Conservation (phyloP, 805 yeast species). For the Yamadazyma olivae region DNA sequence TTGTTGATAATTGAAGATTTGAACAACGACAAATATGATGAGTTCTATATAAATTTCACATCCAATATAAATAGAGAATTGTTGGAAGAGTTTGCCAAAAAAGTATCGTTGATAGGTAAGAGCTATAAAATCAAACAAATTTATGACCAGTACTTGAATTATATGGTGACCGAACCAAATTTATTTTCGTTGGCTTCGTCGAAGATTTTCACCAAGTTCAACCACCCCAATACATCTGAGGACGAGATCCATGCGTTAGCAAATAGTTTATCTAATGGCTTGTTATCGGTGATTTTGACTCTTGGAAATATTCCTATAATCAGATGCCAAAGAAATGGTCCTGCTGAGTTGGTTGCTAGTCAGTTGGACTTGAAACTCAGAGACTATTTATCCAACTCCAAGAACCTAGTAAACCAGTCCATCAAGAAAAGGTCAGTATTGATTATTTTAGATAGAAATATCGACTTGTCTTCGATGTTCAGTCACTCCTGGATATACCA, state of each 20-base stretch:
- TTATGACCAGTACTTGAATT: conserved; percentile 90
- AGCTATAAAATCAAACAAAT: conserved; percentile 78
- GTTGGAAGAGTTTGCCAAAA: conserved; percentile 84
- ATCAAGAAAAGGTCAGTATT: conserved; percentile 65
- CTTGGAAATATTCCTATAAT: conserved; percentile 82
- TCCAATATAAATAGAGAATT: conserved; percentile 73
- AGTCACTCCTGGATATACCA: conserved; percentile 98
- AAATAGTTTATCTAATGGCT: conserved; percentile 70
- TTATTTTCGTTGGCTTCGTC: conserved; percentile 75
- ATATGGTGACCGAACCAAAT: conserved; percentile 89
- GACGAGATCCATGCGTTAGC: conserved; percentile 67
- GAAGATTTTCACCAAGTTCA: conserved; percentile 63
- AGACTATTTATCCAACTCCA: conserved; percentile 78
- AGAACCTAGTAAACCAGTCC: conserved; percentile 9
- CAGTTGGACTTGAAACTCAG: conserved; percentile 80
- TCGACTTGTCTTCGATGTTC: conserved; percentile 91
- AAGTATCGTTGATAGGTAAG: conserved; percentile 70
- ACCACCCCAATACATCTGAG: conserved; percentile 71
- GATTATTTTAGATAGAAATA: conserved; percentile 79
- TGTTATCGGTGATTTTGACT: conserved; percentile 72
- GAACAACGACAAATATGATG: conserved; percentile 69
- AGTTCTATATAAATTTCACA: conserved; percentile 81
- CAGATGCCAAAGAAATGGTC: conserved; percentile 88
- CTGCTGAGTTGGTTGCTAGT: conserved; percentile 92
- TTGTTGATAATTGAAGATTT: conserved; percentile 69